A percentile compares a stretch with the other conserved stretches of the same genome.
Conservation (phyloP, 2,329 filamentous ascomycete genomes). For the Aspergillus sp. region DNA sequence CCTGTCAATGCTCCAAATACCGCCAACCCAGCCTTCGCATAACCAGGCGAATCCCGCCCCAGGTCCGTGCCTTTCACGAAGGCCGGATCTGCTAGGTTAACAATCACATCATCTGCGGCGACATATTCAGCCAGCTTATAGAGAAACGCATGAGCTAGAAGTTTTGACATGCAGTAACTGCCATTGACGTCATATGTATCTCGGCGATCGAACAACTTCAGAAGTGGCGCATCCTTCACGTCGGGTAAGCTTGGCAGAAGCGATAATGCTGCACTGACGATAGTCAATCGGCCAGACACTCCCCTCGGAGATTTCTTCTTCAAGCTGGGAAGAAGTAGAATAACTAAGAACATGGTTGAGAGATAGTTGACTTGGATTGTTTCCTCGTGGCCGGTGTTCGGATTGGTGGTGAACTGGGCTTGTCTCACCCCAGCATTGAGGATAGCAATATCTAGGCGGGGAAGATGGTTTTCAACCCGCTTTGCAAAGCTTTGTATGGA, state of each 20-base stretch:
- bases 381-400: slow-evolving; percentile 21
- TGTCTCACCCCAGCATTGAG: slow-evolving; percentile 42
- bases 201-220: neutral
- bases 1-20: neutral
- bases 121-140: slow-evolving; percentile 21
- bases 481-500: neutral
- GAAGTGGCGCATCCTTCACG: neutral
- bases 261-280: neutral
- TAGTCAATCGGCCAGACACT: neutral
- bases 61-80: slow-evolving; percentile 48
- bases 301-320: slow-evolving; percentile 10
- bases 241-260: neutral
- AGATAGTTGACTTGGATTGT: slow-evolving; percentile 33
- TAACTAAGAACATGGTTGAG: slow-evolving; percentile 26
- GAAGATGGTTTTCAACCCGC: neutral
- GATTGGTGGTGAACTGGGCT: slow-evolving; percentile 16
- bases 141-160: slow-evolving; percentile 8
- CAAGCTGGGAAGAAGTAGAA: slow-evolving; percentile 23
- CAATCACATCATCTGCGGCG: slow-evolving; percentile 27
- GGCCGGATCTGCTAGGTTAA: slow-evolving; percentile 54
- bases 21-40: slow-evolving; percentile 17
- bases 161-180: neutral
- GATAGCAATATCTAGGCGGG: slow-evolving; percentile 24
- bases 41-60: slow-evolving; percentile 30
- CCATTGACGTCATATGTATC: neutral